Evolutionary conservation across 1,284 basidiomycete species (phyloP).

Genomic region (Apiotrichum montevideense): DNA sequence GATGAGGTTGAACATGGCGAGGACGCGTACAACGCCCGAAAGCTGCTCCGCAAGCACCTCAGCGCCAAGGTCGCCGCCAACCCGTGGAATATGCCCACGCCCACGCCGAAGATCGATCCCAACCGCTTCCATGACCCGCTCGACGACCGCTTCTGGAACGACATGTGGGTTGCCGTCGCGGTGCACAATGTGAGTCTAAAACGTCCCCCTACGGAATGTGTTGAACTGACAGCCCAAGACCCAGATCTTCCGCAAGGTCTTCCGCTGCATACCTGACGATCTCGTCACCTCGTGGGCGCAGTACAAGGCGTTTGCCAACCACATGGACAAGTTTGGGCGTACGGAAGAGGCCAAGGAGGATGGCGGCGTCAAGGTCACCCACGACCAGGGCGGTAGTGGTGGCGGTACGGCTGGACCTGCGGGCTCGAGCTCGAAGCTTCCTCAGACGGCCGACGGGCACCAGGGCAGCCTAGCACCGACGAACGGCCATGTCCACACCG

Average conservation of each 20-base stretch:
- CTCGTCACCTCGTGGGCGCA: slow-evolving; percentile 87
- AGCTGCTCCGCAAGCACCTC: slow-evolving; percentile 56
- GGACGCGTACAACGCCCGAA: slow-evolving; percentile 51
- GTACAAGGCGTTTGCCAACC: slow-evolving; percentile 71
- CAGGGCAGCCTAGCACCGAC: background rate
- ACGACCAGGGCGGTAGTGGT: slow-evolving; percentile 47
- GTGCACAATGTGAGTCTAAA: slow-evolving; percentile 56
- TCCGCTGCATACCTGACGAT: slow-evolving; percentile 86
- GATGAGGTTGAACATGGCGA: slow-evolving; percentile 47
- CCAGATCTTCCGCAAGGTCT: slow-evolving; percentile 87
- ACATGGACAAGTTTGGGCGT: slow-evolving; percentile 63
- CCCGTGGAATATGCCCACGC: slow-evolving; percentile 53
- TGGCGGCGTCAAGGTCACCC: slow-evolving; percentile 35
- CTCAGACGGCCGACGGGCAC: slow-evolving; percentile 2
- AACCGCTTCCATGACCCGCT: slow-evolving; percentile 81
- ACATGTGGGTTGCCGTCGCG: slow-evolving; percentile 77
- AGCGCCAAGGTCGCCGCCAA: slow-evolving; percentile 51
- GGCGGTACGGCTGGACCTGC: slow-evolving; percentile 45
- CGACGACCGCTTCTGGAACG: slow-evolving; percentile 75
- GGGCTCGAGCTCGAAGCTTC: slow-evolving; percentile 1
- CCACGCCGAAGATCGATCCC: slow-evolving; percentile 65
- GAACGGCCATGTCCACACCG: background rate
- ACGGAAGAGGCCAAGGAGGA: slow-evolving; percentile 43
- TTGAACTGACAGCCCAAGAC: slow-evolving; percentile 48
- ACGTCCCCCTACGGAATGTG: background rate